Evolutionary conservation across 2,329 filamentous ascomycete species (phyloP).

Genomic region (Davidsoniella australis): DNA sequence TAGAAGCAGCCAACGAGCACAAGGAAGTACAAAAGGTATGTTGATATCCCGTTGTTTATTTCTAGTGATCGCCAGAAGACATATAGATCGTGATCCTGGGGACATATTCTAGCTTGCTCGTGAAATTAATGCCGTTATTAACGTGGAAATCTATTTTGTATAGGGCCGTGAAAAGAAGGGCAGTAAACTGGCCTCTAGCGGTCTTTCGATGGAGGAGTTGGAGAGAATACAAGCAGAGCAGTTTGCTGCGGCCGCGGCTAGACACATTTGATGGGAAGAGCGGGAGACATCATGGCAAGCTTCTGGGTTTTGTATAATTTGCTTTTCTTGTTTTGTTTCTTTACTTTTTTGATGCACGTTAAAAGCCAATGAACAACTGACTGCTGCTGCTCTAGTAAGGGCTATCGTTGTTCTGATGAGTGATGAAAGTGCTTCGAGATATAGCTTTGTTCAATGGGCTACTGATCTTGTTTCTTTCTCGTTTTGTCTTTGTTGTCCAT

Average conservation of each 20-base stretch:
- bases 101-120: too few relatives aligned
- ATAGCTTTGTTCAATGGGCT: neutral
- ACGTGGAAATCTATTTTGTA: slow-evolving; percentile 31
- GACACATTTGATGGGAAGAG: slow-evolving; percentile 11
- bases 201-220: slow-evolving; percentile 78
- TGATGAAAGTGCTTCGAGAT: neutral
- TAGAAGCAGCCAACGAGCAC: slow-evolving; percentile 76
- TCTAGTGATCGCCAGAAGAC: too few relatives aligned
- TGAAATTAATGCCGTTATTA: neutral
- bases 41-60: too few relatives aligned
- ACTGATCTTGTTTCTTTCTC: too few relatives aligned
- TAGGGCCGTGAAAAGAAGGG: slow-evolving; percentile 92
- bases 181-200: slow-evolving; percentile 91
- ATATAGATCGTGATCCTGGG: neutral
- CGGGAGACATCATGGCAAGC: neutral
- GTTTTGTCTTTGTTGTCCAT: too few relatives aligned
- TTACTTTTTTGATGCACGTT: neutral
- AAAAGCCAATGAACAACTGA: neutral
- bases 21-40: slow-evolving; percentile 81
- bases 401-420: neutral
- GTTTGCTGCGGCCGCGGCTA: slow-evolving; percentile 53
- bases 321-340: slow-evolving; percentile 1
- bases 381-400: neutral
- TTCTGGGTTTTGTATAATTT: neutral
- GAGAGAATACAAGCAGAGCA: slow-evolving; percentile 79